Base-by-base conservation (phyloP, 2,329 filamentous ascomycete genomes). In the Colletotrichum magnum region DNA sequence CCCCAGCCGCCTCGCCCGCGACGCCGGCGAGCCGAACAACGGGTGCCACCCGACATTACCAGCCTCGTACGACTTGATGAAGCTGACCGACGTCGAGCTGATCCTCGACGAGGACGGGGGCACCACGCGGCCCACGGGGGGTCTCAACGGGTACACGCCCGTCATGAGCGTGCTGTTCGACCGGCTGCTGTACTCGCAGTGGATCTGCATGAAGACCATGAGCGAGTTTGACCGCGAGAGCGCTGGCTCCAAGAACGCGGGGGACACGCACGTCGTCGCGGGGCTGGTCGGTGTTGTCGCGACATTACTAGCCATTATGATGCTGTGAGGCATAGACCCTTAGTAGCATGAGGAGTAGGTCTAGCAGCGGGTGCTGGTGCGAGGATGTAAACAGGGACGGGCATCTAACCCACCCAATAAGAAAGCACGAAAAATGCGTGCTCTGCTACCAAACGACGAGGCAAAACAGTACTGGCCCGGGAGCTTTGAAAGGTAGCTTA, bases 131-230 rank as follows among this genome's bases (percentile, higher is more conserved):
- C 67, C 67, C 3, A 67, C 67, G 5, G 67, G 67, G 21, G 67
- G 67, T 5, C 5, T 69, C 24, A 69, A 69, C 51, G 67, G 67
- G 24, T 69, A 69, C 36, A 69, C 67, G 15, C 67, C 67, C 7
- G 67, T 69, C 18, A 69, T 69, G 67, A 69, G 67, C 57, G 67
- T 69, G 12, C 48, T 69, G 16, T 69, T 69, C 21, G 67, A 69
- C 4, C 57, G 66, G 39, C 51, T 69, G 24, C 56, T 69, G 16
- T 69, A 69, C 24, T 69, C 67, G 43, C 67, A 69, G 51, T 69
- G 67, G 67, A 69, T 69, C 50, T 69, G 67, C 62, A 69, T 66
- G 67, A 69, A 69, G 63, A 69, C 67, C 5, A 67, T 69, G 67
- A 67, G 56, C n/a, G 67, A 67, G n/a, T 61, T 66, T 26, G 63